Evolutionary conservation across 805 yeast genomes (phyloP), one percentile per base, ranked within the genome.

Genomic region (Nakazawaea holstii): DNA sequence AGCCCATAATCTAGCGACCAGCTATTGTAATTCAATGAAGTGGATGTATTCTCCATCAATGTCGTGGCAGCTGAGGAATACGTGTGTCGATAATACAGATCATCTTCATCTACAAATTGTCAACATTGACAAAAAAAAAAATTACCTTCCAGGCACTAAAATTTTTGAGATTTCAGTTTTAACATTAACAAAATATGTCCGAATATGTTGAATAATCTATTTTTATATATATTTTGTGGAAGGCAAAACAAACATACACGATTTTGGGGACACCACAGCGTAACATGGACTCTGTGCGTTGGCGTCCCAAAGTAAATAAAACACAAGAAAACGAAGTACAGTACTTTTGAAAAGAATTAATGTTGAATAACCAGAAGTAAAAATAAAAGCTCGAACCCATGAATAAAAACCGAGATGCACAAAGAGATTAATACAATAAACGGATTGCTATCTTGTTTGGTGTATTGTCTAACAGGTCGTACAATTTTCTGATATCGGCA

Each of bases 371-470:
- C 15, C 17, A 3, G 10, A 31, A 41, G 32, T 13, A 11, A 30
- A 20, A 32, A 41, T 15, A 10, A 17, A 41, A 39, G 31, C 29
- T 8, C 11, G n/a, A 32, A 41, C 28, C 33, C 42, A 24, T 30
- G 27, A 35, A 29, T 29, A n/a, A 15, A 15, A 36, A 27, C n/a
- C 31, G 13, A 26, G 33, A 39, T 9, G 15, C 13, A 32, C 35
- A 39, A 39, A 8, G 6, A 27, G 17, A 14, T 54, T 78, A 92
- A 65, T 94, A 94, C 55, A 94, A 74, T 60, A 94, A 75, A 68
- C 99, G 87, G 59, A 96, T 90, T 49, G 87, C 82, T 60, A 94
- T 87, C 69, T 87, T 89, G 78, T 84, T 89, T 38, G 92, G 90
- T 41, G 98, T 92, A 62, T 80, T 79, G 68, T 86, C 95, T 59